These are phyloP conservation scores for Castanea crenata DNA, from an alignment of 306 rosid species.

Conservation along the genomic window DNA sequence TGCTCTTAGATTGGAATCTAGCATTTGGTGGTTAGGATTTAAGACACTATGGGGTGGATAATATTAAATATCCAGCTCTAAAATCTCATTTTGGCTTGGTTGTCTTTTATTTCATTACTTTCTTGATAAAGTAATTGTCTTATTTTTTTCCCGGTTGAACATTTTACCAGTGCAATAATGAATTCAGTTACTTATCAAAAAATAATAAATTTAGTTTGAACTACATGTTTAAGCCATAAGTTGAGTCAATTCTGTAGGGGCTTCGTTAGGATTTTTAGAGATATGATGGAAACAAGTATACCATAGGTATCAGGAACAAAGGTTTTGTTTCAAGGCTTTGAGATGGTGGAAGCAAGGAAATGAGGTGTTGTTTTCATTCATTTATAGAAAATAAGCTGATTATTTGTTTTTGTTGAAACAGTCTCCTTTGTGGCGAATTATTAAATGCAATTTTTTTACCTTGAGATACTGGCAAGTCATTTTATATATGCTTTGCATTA, in stretches of 20 bases:
- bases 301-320: background rate
- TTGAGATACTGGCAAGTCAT: background rate
- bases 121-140: background rate
- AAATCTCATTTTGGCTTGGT: background rate
- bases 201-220: background rate
- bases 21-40: no score
- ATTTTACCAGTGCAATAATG: background rate
- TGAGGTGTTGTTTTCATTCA: background rate
- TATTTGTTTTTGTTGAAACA: background rate
- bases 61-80: no score
- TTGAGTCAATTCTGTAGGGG: background rate
- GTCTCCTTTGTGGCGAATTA: background rate
- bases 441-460: background rate
- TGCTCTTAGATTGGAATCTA: background rate
- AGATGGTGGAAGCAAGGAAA: background rate
- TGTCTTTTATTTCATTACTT: background rate
- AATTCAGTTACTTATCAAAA: background rate
- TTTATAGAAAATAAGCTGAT: background rate
- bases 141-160: background rate
- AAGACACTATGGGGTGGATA: no score
- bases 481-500: background rate
- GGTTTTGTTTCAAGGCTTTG: background rate
- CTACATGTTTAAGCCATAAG: background rate
- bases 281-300: background rate
- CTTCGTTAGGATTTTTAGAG: background rate